Conservation (phyloP, 2,329 filamentous ascomycete genomes). For the Trichoderma aggressivum region DNA sequence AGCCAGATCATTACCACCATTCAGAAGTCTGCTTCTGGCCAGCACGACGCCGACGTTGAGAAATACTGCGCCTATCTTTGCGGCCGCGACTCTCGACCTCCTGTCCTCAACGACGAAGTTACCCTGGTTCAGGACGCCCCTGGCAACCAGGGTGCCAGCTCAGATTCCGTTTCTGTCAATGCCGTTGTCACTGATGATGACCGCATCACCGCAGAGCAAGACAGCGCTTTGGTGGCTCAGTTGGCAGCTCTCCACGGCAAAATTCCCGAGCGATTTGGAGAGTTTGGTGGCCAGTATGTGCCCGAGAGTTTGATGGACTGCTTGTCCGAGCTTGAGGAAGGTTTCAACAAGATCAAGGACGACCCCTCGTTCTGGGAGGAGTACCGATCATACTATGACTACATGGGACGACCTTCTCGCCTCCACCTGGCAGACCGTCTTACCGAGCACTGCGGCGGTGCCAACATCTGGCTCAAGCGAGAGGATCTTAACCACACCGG, state of each 20-base stretch:
- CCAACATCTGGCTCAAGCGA: constrained; percentile 96
- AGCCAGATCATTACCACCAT: constrained; percentile 89
- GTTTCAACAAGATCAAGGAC: constrained; percentile 82
- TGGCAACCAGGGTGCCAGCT: constrained; percentile 43
- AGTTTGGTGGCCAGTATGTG: constrained; percentile 96
- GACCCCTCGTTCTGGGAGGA: constrained; percentile 96
- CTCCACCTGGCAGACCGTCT: constrained; percentile 85
- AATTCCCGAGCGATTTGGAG: constrained; percentile 83
- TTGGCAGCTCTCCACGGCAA: constrained; percentile 77
- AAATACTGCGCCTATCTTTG: constrained; percentile 76
- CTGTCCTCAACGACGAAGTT: constrained; percentile 58
- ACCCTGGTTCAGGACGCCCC: constrained; percentile 66
- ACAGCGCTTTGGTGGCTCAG: constrained; percentile 70
- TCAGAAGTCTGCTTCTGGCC: constrained; percentile 32
- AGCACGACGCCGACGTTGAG: constrained; percentile 65
- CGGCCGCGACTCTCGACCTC: constrained; percentile 44
- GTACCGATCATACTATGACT: constrained; percentile 91
- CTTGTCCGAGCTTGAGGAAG: constrained; percentile 81
- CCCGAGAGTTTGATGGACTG: constrained; percentile 98
- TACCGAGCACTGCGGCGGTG: constrained; percentile 84
- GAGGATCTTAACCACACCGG: constrained; percentile 98
- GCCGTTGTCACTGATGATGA: constrained; percentile 65
- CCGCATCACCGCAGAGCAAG: constrained; percentile 55
- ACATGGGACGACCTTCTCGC: constrained; percentile 92
- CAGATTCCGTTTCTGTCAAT: constrained; percentile 48